phyloP scores from a whole-genome alignment of 176 grass and related monocot genomes.

The Typha latifolia region DNA sequence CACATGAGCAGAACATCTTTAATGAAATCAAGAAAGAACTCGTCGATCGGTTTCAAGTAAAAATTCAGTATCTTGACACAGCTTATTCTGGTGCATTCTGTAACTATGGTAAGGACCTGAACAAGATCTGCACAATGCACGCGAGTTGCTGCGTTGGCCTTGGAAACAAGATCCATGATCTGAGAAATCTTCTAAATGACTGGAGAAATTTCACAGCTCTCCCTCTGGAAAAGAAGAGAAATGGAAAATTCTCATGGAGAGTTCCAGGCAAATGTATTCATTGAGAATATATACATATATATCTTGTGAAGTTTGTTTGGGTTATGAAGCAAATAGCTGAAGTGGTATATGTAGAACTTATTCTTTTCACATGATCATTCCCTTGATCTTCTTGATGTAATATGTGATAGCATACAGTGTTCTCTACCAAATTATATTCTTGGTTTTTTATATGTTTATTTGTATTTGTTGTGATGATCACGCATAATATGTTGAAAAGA shows the following conservation, averaged over 20 bases:
- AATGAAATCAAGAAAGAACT: neutral
- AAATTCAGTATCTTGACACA: neutral
- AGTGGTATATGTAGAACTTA: too few relatives aligned
- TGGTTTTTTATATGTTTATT: too few relatives aligned
- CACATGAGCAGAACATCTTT: neutral
- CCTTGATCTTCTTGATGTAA: too few relatives aligned
- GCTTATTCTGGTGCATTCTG: neutral
- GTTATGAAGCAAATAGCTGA: neutral
- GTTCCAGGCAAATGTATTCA: neutral
- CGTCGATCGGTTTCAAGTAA: neutral
- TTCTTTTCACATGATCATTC: too few relatives aligned
- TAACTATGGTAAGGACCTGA: neutral
- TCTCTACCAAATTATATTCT: too few relatives aligned
- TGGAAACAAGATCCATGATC: neutral
- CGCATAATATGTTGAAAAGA: too few relatives aligned
- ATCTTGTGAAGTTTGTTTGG: neutral
- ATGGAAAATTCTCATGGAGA: neutral
- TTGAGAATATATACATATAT: neutral
- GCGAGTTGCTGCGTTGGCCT: neutral
- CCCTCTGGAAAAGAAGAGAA: neutral
- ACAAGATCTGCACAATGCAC: slow-evolving; percentile 4
- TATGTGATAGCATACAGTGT: too few relatives aligned
- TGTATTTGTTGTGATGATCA: too few relatives aligned
- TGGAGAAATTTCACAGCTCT: neutral
- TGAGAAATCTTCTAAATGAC: neutral